Percentiles rank a stretch among this genome's conserved stretches.
Conservation (phyloP, 2,329 filamentous ascomycete species). For the Penicillium sp. region DNA sequence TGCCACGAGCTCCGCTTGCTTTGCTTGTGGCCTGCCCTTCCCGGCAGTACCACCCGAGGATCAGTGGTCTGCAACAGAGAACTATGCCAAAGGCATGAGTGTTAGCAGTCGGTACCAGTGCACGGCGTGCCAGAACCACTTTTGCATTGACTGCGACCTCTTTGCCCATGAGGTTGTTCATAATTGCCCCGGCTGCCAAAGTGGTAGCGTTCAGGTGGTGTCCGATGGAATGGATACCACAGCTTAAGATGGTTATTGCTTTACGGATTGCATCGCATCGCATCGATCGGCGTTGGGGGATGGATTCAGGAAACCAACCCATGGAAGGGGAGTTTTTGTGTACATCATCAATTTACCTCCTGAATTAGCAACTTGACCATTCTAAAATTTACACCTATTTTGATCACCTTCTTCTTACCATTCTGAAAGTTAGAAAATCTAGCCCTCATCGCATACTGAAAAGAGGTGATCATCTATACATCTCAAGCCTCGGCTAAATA, state of each 20-base stretch:
- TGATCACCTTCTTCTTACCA: background rate
- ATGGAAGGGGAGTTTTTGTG: slow-evolving; percentile 1
- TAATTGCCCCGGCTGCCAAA: slow-evolving; percentile 89
- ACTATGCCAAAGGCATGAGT: slow-evolving; percentile 66
- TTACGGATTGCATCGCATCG: slow-evolving; percentile 15
- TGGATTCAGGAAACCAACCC: background rate
- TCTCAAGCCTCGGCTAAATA: slow-evolving; percentile 13
- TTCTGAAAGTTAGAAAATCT: background rate
- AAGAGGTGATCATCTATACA: background rate
- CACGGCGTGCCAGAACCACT: slow-evolving; percentile 82
- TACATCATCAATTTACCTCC: background rate
- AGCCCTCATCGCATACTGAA: too few relatives aligned
- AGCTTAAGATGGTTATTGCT: slow-evolving; percentile 11
- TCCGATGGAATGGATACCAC: slow-evolving; percentile 41
- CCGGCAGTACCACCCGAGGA: slow-evolving; percentile 53
- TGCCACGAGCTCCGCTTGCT: slow-evolving; percentile 70
- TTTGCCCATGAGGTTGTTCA: slow-evolving; percentile 93
- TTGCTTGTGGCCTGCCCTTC: slow-evolving; percentile 75
- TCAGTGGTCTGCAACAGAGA: slow-evolving; percentile 38
- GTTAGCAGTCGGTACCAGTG: slow-evolving; percentile 90
- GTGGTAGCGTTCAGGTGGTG: slow-evolving; percentile 29
- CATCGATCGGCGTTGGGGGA: slow-evolving; percentile 2
- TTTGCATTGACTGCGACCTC: slow-evolving; percentile 97
- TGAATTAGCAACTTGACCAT: background rate
- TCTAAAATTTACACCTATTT: background rate